Evolutionary conservation across 2,329 filamentous ascomycete genomes (phyloP).

Genomic region (Elsinoe arachidis): DNA sequence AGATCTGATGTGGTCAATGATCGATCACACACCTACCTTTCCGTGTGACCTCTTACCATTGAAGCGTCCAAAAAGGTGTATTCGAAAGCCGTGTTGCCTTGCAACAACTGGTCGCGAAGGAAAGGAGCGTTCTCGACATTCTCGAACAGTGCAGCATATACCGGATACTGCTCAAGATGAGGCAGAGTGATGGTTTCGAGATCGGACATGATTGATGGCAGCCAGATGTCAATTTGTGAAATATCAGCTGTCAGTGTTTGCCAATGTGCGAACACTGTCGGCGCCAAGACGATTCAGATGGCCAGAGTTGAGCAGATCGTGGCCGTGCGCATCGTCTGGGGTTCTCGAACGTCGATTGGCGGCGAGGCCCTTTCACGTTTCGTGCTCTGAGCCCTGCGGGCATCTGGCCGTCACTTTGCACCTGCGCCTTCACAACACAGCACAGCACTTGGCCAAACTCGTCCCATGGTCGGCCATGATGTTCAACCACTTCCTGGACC

Average conservation of each 20-base stretch:
- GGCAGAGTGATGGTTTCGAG: constrained; percentile 65
- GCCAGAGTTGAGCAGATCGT: neutral
- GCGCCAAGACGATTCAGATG: neutral
- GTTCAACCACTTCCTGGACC: neutral
- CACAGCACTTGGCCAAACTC: neutral
- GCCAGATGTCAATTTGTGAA: neutral
- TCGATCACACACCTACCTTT: neutral
- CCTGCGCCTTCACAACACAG: neutral
- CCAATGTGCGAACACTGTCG: no score
- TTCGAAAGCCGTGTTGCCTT: constrained; percentile 75
- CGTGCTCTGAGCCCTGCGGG: neutral
- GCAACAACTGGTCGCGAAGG: constrained; percentile 74
- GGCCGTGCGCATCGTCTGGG: neutral
- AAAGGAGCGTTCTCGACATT: constrained; percentile 69
- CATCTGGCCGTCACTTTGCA: neutral
- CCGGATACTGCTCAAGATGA: constrained; percentile 61
- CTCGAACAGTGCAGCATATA: constrained; percentile 68
- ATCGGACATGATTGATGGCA: constrained; percentile 34
- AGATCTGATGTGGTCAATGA: constrained; percentile 42
- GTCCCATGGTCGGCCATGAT: neutral
- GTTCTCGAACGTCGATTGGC: neutral
- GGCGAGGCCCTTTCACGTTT: no score
- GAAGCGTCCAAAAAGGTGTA: constrained; percentile 89
- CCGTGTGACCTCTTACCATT: constrained; percentile 46
- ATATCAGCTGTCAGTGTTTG: no score